Percentiles rank a stretch among this genome's conserved stretches.
phyloP scores from a whole-genome alignment of 306 rosid species.

The Rosa multiflora region DNA sequence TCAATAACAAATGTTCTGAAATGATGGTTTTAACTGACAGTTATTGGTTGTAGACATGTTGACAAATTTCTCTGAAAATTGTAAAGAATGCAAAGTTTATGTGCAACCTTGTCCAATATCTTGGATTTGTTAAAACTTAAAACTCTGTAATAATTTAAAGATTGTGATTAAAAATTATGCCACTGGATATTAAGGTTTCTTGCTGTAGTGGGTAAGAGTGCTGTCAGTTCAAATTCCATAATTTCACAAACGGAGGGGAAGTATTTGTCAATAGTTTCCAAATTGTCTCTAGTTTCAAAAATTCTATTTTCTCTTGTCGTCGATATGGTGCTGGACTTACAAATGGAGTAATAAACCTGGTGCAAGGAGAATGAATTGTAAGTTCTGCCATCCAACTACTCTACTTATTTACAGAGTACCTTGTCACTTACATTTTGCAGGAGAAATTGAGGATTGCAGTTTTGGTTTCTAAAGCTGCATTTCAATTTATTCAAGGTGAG shows the following conservation, averaged over 20 bases:
- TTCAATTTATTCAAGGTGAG: constrained; percentile 72
- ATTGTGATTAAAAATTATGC: not conserved
- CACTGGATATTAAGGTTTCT: not conserved
- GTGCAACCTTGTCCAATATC: not conserved
- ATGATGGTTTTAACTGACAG: not conserved
- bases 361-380: not conserved
- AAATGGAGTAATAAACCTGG: not conserved
- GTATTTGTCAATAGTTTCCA: not conserved
- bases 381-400: not conserved
- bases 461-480: constrained; percentile 89
- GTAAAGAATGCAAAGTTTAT: not conserved
- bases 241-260: not conserved
- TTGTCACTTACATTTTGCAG: constrained; percentile 36
- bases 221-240: not conserved
- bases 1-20: not conserved
- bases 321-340: not conserved
- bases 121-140: not conserved
- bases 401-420: not conserved
- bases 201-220: not conserved
- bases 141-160: not conserved
- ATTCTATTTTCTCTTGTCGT: not conserved
- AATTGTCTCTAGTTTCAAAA: not conserved
- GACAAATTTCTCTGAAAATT: not conserved
- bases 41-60: not conserved
- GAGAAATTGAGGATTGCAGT: constrained; percentile 80